Conservation (phyloP, 352 stramenopile species). For the Phytophthora podocarpi region DNA sequence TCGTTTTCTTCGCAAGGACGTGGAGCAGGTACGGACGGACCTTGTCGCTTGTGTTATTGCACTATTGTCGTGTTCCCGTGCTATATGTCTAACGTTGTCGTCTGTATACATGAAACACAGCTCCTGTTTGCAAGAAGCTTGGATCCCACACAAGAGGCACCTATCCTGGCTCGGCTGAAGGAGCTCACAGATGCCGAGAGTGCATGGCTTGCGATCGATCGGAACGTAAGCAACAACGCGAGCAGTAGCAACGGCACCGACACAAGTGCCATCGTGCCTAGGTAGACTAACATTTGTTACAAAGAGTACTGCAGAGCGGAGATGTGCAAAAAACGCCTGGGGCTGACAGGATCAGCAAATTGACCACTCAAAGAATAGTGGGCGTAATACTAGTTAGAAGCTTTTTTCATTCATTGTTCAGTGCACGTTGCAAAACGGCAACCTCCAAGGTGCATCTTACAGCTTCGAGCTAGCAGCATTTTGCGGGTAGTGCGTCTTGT, state of each 20-base stretch:
- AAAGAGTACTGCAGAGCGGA: conserved; percentile 11
- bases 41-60: neutral
- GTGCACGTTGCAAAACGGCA: neutral
- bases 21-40: conserved; percentile 77
- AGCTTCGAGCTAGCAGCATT: conserved; percentile 46
- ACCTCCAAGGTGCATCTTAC: too few species aligned
- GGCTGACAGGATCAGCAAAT: conserved; percentile 15
- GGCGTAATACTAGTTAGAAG: conserved; percentile 42
- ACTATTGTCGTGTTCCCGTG: neutral
- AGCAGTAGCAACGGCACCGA: conserved; percentile 26
- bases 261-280: conserved; percentile 45
- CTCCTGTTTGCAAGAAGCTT: conserved; percentile 77
- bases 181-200: conserved; percentile 69
- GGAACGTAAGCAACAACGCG: conserved; percentile 40
- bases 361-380: conserved; percentile 23
- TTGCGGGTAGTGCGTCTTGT: conserved; percentile 85
- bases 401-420: conserved; percentile 10
- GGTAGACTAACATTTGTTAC: conserved; percentile 28
- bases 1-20: conserved; percentile 76
- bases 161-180: conserved; percentile 71
- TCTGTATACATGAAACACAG: conserved; percentile 36
- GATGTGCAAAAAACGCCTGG: conserved; percentile 19
- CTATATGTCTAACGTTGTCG: conserved; percentile 4
- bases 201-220: conserved; percentile 69
- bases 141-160: conserved; percentile 66